These are phyloP conservation scores for Rosa multiflora DNA, from an alignment of 306 rosid species.

Conservation along the genomic window DNA sequence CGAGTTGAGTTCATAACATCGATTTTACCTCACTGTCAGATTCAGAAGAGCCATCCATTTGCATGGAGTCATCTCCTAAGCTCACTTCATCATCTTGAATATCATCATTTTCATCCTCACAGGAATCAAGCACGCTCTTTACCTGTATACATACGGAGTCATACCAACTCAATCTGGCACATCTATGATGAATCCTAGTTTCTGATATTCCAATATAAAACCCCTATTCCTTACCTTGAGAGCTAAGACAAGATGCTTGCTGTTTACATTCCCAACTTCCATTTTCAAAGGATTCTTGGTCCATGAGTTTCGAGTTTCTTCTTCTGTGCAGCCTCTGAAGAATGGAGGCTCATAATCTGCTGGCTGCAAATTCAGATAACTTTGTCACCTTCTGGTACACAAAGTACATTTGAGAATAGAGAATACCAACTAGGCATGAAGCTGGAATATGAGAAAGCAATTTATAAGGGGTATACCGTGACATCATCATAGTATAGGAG, in stretches of 20 bases:
- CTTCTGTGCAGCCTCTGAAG: slow-evolving; percentile 77
- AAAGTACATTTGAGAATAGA: neutral
- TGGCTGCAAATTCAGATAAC: slow-evolving; percentile 62
- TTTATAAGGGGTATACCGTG: slow-evolving; percentile 48
- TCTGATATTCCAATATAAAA: neutral
- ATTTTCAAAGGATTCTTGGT: slow-evolving; percentile 77
- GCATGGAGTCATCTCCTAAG: slow-evolving; percentile 47
- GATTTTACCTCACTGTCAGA: slow-evolving; percentile 50
- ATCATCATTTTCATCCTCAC: slow-evolving; percentile 56
- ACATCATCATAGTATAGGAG: slow-evolving; percentile 79
- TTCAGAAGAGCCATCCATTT: slow-evolving; percentile 36
- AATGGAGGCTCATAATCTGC: slow-evolving; percentile 93
- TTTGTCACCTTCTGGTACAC: slow-evolving; percentile 14
- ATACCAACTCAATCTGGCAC: neutral
- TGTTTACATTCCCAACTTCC: slow-evolving; percentile 95
- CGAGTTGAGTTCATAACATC: neutral
- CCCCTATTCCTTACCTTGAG: slow-evolving; percentile 60
- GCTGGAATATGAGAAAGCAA: slow-evolving; percentile 3
- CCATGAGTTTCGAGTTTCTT: slow-evolving; percentile 78
- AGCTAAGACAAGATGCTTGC: slow-evolving; percentile 91
- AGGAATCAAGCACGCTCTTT: slow-evolving; percentile 57
- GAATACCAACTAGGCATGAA: neutral
- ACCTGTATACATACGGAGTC: slow-evolving; percentile 32
- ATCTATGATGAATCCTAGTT: slow-evolving; percentile 14
- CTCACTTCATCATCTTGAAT: slow-evolving; percentile 46